These are phyloP conservation scores for Ophiostoma populinum DNA, from an alignment of 2,329 filamentous ascomycete genomes.

Conservation along the genomic window DNA sequence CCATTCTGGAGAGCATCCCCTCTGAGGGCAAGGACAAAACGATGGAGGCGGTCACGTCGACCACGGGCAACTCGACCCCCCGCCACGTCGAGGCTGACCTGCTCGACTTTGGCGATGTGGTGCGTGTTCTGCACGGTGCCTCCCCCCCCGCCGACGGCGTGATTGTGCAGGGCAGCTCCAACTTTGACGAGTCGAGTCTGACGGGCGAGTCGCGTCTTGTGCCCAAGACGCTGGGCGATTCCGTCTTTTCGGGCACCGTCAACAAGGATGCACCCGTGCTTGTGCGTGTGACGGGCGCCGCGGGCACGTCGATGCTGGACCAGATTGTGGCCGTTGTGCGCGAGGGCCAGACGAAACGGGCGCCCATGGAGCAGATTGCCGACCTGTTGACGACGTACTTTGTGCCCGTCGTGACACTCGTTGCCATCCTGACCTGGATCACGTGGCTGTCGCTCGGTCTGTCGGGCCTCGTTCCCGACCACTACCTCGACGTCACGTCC, in stretches of 20 bases:
- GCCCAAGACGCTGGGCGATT: constrained; percentile 43
- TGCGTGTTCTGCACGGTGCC: constrained; percentile 59
- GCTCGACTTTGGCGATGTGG: constrained; percentile 56
- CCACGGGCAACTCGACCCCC: not conserved
- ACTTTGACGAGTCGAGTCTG: constrained; percentile 79
- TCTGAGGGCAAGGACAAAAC: constrained; percentile 15
- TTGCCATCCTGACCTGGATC: constrained; percentile 55
- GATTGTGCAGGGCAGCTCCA: constrained; percentile 42
- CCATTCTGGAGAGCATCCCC: constrained; percentile 42
- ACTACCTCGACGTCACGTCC: constrained; percentile 35
- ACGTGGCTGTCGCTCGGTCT: constrained; percentile 52
- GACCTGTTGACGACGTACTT: constrained; percentile 61
- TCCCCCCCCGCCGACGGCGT: constrained; percentile 75
- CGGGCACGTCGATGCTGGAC: constrained; percentile 60
- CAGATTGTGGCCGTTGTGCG: constrained; percentile 62
- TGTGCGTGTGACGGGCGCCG: constrained; percentile 44
- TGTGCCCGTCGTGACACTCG: constrained; percentile 51
- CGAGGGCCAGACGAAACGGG: constrained; percentile 59
- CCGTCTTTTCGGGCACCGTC: constrained; percentile 56
- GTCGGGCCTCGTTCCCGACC: constrained; percentile 34
- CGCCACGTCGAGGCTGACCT: constrained; percentile 41
- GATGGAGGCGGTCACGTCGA: constrained; percentile 12
- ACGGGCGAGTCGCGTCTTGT: constrained; percentile 61
- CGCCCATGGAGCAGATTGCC: constrained; percentile 59
- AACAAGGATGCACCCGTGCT: constrained; percentile 50